These are phyloP conservation scores for Brettanomyces sp. DNA, from an alignment of 805 yeast genomes.

Conservation along the genomic window DNA sequence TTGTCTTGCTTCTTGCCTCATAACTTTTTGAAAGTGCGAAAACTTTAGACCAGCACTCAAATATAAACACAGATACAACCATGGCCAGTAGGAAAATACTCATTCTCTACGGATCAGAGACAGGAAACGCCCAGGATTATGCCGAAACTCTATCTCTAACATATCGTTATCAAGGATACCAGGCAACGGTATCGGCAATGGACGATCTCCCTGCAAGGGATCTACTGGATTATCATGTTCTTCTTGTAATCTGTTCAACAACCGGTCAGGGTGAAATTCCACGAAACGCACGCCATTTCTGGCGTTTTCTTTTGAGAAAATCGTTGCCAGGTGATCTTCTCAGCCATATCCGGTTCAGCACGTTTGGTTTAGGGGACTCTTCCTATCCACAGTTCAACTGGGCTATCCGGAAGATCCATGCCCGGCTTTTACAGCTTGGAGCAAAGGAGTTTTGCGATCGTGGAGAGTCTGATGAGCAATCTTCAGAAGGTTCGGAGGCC, in stretches of 20 bases:
- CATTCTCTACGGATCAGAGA: conserved; percentile 82
- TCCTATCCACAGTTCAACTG: conserved; percentile 82
- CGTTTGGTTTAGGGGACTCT: conserved; percentile 91
- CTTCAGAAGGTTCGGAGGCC: conserved; percentile 68
- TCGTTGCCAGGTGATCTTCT: conserved; percentile 53
- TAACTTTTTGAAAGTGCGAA: too few relatives aligned
- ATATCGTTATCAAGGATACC: conserved; percentile 44
- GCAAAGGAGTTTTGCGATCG: conserved; percentile 62
- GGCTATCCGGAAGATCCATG: conserved; percentile 79
- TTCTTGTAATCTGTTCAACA: conserved; percentile 68
- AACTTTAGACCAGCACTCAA: background rate
- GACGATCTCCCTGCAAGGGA: conserved; percentile 52
- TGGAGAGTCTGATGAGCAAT: conserved; percentile 85
- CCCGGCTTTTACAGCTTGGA: conserved; percentile 72
- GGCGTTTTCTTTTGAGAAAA: conserved; percentile 64
- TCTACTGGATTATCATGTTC: conserved; percentile 37
- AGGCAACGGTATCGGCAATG: conserved; percentile 39
- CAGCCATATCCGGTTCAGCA: conserved; percentile 51
- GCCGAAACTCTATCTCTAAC: conserved; percentile 55
- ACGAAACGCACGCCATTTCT: conserved; percentile 58
- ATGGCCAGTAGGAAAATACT: conserved; percentile 24
- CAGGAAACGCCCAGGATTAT: conserved; percentile 84
- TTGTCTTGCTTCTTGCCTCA: too few relatives aligned
- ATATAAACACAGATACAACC: background rate
- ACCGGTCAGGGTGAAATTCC: conserved; percentile 96